A percentile compares a stretch with the other conserved stretches of the same genome.
These are phyloP conservation scores for Castanea sativa DNA, from an alignment of 306 rosid species.

Conservation along the genomic window DNA sequence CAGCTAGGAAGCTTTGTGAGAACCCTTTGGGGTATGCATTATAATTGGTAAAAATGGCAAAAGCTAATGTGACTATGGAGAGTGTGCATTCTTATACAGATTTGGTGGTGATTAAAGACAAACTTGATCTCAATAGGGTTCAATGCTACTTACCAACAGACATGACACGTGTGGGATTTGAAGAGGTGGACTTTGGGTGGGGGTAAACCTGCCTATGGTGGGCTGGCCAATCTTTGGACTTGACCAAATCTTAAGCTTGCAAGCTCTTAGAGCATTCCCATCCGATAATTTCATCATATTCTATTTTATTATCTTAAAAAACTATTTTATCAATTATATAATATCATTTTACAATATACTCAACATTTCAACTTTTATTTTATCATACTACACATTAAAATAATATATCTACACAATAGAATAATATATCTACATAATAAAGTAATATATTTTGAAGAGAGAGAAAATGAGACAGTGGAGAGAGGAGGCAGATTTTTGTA, in stretches of 20 bases:
- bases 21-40: constrained; percentile 46
- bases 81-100: constrained; percentile 54
- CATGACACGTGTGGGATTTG: constrained; percentile 47
- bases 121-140: constrained; percentile 50
- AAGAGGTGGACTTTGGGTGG: constrained; percentile 62
- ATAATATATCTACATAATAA: too few species aligned
- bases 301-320: too few species aligned
- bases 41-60: constrained; percentile 45
- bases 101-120: constrained; percentile 34
- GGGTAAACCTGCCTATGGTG: constrained; percentile 56
- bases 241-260: constrained; percentile 42
- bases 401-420: too few species aligned
- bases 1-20: constrained; percentile 41
- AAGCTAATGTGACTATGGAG: constrained; percentile 44
- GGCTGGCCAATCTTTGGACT: constrained; percentile 22
- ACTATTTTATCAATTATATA: too few species aligned
- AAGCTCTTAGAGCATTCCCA: background rate
- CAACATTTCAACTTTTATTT: too few species aligned
- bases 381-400: too few species aligned
- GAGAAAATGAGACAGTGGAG: too few species aligned
- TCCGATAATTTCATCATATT: too few species aligned
- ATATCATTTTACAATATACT: too few species aligned
- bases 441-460: too few species aligned
- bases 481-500: too few species aligned
- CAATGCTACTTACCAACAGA: constrained; percentile 45